Evolutionary conservation across 23 red algal genomes (phyloP), one percentile per base, ranked within the genome.

Genomic region (Gracilariopsis chorda): DNA sequence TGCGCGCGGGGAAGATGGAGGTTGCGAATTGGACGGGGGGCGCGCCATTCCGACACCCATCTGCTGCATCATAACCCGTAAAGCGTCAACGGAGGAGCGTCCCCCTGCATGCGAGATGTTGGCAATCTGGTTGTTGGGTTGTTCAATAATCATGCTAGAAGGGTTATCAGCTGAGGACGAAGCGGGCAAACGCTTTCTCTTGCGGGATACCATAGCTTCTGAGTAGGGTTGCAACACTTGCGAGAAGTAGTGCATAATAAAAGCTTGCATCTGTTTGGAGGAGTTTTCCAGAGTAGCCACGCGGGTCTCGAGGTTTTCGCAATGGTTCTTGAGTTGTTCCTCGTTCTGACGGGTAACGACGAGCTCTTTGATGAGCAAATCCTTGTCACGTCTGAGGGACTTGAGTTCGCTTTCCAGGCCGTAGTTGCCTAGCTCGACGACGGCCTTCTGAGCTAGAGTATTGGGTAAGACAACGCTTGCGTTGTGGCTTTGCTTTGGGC

Each of bases 341-440:
- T 98, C 91, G 27, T 64, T 80, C 34, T 95, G 92, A n/a, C 96
- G 67, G 20, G 96, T 94, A 3, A 83, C 88, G 52, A 98, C 80
- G 63, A 98, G 93, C 52, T 95, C 96, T 64, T 88, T 86, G 43
- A 95, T 74, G 30, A 98, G 81, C 19, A 94, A 39, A 68, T 98
- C 92, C 57, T 95, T 95, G 70, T 98, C 96, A 45, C 96, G 68
- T 79, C 89, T 88, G 2, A 98, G 63, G 59, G 88, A 25, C 29
- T 98, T 94, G 30, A 98, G 51, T 63, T 95, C 87, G 5, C 81
- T 75, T 48, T 83, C 80, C 32, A 96, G 25, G 20, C 94, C 94
- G 73, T 95, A 98, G 27, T 98, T 93, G 16, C 96, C 96, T 27
- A 98, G 84, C 78, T 98, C 96, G 24, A 98, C 79, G 7, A 96